phyloP scores from a whole-genome alignment of 2,329 filamentous ascomycete species.

The Rhynchosporium secalis region DNA sequence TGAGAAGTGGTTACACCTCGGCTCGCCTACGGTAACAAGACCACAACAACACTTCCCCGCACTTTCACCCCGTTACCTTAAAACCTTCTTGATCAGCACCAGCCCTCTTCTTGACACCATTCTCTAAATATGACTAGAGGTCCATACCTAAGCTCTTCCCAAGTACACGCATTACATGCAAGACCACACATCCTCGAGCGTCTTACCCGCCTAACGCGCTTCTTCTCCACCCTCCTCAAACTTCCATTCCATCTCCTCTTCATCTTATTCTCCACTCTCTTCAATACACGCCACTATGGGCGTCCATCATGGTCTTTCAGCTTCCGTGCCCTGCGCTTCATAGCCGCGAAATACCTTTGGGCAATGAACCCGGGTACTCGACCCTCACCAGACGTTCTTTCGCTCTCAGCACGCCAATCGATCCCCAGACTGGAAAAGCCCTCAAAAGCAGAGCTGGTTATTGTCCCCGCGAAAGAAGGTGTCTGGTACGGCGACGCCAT shows the following conservation, averaged over 20 bases:
- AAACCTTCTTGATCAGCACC: background rate
- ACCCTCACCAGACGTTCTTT: background rate
- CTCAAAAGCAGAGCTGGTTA: background rate
- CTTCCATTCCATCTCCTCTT: background rate
- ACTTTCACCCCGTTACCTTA: background rate
- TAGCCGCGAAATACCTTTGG: background rate
- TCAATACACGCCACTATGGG: slow-evolving; percentile 1
- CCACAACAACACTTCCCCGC: background rate
- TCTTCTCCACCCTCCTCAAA: background rate
- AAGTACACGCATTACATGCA: background rate
- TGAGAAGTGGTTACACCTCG: background rate
- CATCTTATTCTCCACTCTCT: background rate
- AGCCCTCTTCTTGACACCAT: background rate
- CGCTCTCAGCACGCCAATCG: background rate
- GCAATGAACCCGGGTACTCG: slow-evolving; percentile 4
- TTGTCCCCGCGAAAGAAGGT: background rate
- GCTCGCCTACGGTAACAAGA: background rate
- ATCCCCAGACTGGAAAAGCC: background rate
- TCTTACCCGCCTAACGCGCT: background rate
- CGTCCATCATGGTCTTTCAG: slow-evolving; percentile 7
- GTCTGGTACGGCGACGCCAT: slow-evolving; percentile 3
- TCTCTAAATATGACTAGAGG: background rate
- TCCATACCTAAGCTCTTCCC: background rate
- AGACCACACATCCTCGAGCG: background rate
- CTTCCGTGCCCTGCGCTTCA: slow-evolving; percentile 3